Base-by-base conservation (phyloP, 2,329 filamentous ascomycete species). In the Phaeosphaeriaceae sp. region DNA sequence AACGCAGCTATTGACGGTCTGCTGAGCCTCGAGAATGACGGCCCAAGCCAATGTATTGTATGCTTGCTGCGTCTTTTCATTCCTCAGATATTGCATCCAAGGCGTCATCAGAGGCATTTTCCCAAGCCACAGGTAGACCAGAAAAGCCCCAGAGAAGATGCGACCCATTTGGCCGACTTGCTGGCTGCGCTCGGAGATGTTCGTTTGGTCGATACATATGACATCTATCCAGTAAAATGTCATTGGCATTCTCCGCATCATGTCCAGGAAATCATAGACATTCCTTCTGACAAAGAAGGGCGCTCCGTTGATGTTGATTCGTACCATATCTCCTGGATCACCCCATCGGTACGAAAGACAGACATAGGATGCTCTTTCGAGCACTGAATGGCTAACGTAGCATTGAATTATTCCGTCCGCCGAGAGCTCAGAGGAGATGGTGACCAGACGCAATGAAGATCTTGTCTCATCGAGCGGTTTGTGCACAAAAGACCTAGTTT, bases 101-200 rank as follows among this genome's bases (percentile, higher is more conserved):
- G 54, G 54, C 28, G 49, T 48, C 54, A 54, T 58, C 17, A 50
- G 28, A 15, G 53, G 49, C 17, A 40, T n/a, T 46, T 56, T 56
- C 8, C 59, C 59, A 22, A 59, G 53, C 59, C 59, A 62, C 0
- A 59, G 23, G 24, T 56, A 49, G 1, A 60, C 57, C 9, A 23
- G 21, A 19, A 22, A 48, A 6, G 60, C 56, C 1, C 22, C 21
- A 3, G 54, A 47, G n/a, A 58, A 67, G 1, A 64, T 61, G 4
- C 48, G 24, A 6, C 58, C 60, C 64, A 67, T 67, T 15, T 64
- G 55, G 5, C 51, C 35, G 19, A 67, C 56, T 32, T 67, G 64
- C 23, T 56, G 54, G n/a, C 61, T 63, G 4, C 57, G 32, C 42
- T 63, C 60, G 0, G 28, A 17, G 8, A 46, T 43, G 15, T 58